Base-by-base conservation (phyloP, 163 green algal species). In the Scenedesmus sp. region DNA sequence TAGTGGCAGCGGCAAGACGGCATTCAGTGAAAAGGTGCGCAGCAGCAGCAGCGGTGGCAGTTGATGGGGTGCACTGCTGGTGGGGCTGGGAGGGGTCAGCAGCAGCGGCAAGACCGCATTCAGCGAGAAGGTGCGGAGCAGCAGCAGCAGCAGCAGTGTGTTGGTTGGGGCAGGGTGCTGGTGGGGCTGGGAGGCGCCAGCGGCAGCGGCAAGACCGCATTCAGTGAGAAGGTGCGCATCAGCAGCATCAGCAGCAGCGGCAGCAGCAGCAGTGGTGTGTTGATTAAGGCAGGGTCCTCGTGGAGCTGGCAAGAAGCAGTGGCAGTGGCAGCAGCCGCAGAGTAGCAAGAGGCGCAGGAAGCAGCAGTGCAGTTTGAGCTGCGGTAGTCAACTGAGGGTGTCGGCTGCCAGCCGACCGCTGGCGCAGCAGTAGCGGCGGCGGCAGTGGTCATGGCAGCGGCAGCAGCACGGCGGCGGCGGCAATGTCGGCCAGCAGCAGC, bases 101-200 rank as follows among this genome's bases (percentile, higher is more conserved):
- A 98, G 98, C 2, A 97, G 96, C 15, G 98, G 98, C 86, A 99
- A 99, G 94, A 99, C 98, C 4, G 97, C 98, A 0, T 99, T 99
- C 59, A 10, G 59, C 59, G 2, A 18, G 4, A 16, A 70, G 62
- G 62, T 16, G 2, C 18, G 62, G 9, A 70, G 64, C 64, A 73
- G 64, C 64, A 73, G 74, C 93, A 99, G 96, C 82, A 99, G 99
- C 86, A 96, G 98, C 4, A 97, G 97, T 57, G 96, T 96, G 34
- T 46, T 46, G 34, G 34, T 46, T 46, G 34, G 34, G 34, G 34
- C 34, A 46, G 34, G 73, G 94, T 99, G 20, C 73, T 99, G 88
- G 97, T 99, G 16, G 97, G 98, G 4, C 89, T 99, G 85, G 98
- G 97, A 2, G 98, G 98, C 4, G 97, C 98, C 4, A 98, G 96